A percentile compares a stretch with the other conserved stretches of the same genome.
phyloP scores from a whole-genome alignment of 2,329 filamentous ascomycete species.

The Cucurbitaria berberidis region DNA sequence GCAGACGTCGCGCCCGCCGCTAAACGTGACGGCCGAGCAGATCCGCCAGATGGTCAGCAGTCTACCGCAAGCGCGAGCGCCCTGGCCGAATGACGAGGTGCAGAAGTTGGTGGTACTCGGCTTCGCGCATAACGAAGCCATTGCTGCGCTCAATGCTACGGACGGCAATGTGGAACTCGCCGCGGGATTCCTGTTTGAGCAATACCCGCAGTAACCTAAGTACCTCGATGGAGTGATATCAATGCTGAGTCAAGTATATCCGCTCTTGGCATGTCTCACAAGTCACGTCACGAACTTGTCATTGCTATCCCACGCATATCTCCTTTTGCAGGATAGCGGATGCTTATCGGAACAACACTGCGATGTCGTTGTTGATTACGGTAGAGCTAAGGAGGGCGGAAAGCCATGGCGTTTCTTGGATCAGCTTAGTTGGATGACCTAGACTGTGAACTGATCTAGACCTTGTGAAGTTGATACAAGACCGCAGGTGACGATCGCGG shows the following conservation, averaged over 20 bases:
- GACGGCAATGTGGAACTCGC: constrained; percentile 58
- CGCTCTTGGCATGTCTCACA: neutral
- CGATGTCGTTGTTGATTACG: neutral
- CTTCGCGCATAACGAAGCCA: constrained; percentile 54
- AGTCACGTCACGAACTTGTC: neutral
- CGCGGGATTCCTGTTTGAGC: constrained; percentile 55
- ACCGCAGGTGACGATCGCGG: neutral
- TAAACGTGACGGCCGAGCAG: constrained; percentile 39
- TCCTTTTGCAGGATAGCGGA: neutral
- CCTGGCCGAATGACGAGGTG: constrained; percentile 52
- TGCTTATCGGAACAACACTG: neutral
- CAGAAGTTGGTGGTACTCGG: constrained; percentile 54
- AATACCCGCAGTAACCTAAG: constrained; percentile 34
- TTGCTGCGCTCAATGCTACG: constrained; percentile 56
- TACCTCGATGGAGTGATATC: neutral
- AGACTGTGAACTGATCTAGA: neutral
- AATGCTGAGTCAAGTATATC: neutral
- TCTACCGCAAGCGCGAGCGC: constrained; percentile 38
- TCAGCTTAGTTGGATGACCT: neutral
- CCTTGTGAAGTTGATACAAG: neutral
- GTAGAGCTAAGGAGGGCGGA: neutral
- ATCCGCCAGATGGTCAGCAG: constrained; percentile 40
- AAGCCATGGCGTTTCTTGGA: too few species aligned
- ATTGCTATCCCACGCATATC: neutral
- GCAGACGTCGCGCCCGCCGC: constrained; percentile 21